A percentile compares a stretch with the other conserved stretches of the same genome.
Evolutionary conservation across 2,329 filamentous ascomycete species (phyloP).

Genomic region (Verticillium nubilum): DNA sequence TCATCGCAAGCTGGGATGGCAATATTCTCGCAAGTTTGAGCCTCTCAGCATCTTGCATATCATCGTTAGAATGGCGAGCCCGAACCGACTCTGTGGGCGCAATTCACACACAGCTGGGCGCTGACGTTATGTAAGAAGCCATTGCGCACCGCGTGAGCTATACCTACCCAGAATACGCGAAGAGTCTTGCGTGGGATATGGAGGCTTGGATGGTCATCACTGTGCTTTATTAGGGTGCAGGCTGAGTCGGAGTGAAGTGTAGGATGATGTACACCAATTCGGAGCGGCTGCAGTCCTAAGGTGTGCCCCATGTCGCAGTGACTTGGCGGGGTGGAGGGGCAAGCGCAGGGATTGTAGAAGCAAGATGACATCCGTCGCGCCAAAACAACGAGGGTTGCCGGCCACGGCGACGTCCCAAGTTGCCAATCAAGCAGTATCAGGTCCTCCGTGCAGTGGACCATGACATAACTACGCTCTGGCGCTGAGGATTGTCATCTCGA

Average conservation of each 20-base stretch:
- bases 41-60: not conserved
- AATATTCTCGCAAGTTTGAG: not conserved
- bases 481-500: not conserved
- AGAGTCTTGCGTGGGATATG: not conserved
- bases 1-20: conserved; percentile 3
- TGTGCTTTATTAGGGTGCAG: not conserved
- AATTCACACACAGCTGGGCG: not conserved
- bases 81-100: too few relatives aligned
- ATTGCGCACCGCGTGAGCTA: not conserved
- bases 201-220: not conserved
- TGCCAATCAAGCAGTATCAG: not conserved
- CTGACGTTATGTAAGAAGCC: not conserved
- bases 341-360: conserved; percentile 16
- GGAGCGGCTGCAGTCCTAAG: not conserved
- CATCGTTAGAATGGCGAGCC: not conserved
- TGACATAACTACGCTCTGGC: not conserved
- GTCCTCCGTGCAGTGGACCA: not conserved
- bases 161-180: not conserved
- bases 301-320: conserved; percentile 2
- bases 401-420: not conserved
- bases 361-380: conserved; percentile 22
- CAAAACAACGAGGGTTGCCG: not conserved
- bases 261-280: not conserved
- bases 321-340: conserved; percentile 5
- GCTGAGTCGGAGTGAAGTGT: not conserved